Evolutionary conservation across 1,284 basidiomycete genomes (phyloP).

Genomic region (Boletus sp.): DNA sequence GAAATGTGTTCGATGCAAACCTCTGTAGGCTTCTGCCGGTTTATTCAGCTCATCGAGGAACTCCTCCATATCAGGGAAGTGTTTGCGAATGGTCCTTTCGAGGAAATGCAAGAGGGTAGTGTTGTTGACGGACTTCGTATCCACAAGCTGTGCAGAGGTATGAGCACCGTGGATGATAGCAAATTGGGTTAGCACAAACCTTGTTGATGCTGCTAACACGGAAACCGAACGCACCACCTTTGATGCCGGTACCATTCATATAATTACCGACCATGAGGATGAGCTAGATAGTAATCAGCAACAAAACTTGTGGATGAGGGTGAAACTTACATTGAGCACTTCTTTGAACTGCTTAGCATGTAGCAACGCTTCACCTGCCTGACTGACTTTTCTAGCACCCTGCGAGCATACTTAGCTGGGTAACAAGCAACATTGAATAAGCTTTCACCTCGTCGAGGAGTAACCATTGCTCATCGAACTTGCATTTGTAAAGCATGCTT

Average conservation of each 20-base stretch:
- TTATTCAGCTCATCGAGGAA: conserved; percentile 89
- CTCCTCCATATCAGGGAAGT: conserved; percentile 84
- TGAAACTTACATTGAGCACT: conserved; percentile 64
- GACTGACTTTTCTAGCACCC: conserved; percentile 77
- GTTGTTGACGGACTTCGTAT: conserved; percentile 93
- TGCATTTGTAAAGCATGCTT: conserved; percentile 88
- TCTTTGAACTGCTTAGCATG: conserved; percentile 84
- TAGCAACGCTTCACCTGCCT: conserved; percentile 74
- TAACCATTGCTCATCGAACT: conserved; percentile 79
- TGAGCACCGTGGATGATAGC: conserved; percentile 1
- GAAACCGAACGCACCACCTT: conserved; percentile 97
- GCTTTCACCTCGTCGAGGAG: conserved; percentile 63
- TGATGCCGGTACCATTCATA: conserved; percentile 95
- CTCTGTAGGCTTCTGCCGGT: conserved; percentile 91
- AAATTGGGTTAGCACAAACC: conserved; percentile 37
- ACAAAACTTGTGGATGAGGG: conserved; percentile 11
- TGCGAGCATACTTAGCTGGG: conserved; percentile 32
- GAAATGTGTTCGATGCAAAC: conserved; percentile 39
- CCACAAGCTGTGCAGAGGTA: conserved; percentile 69
- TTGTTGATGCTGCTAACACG: conserved; percentile 97
- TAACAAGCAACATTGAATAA: conserved; percentile 10
- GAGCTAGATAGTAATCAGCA: conserved; percentile 46
- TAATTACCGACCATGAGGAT: conserved; percentile 97
- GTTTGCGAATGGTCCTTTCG: conserved; percentile 82
- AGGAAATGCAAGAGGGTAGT: conserved; percentile 94